Percentiles rank a stretch among this genome's conserved stretches.
Conservation (phyloP, 1,284 basidiomycete species). For the Sporisorium sorghi region DNA sequence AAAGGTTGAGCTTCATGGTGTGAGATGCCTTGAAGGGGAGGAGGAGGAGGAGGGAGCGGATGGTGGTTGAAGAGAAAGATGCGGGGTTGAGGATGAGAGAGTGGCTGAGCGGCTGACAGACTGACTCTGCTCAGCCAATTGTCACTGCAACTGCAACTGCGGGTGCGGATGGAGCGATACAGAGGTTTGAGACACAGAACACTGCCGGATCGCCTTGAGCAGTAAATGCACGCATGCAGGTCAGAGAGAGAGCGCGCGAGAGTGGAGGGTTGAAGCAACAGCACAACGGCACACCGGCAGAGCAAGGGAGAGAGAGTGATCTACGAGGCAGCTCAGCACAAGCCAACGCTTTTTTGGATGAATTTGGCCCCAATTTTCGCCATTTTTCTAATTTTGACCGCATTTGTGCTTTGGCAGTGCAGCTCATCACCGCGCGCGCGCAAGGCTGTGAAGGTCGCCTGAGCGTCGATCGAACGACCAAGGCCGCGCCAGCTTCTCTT, state of each 20-base stretch:
- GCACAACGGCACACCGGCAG: constrained; percentile 13
- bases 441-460: constrained; percentile 10
- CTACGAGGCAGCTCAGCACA: constrained; percentile 9
- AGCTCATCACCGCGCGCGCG: constrained; percentile 1
- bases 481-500: constrained; percentile 12
- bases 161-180: constrained; percentile 19
- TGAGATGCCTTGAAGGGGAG: constrained; percentile 9
- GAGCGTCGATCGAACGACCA: constrained; percentile 13
- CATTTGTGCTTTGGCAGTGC: constrained; percentile 15
- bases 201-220: not conserved
- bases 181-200: not conserved
- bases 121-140: constrained; percentile 21
- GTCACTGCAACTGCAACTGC: not conserved
- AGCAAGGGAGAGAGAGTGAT: not conserved
- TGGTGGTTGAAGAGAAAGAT: constrained; percentile 76
- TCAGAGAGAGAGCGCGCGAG: not conserved
- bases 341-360: constrained; percentile 5
- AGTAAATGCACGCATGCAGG: constrained; percentile 16
- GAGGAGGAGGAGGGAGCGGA: constrained; percentile 39
- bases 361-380: not conserved
- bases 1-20: constrained; percentile 66
- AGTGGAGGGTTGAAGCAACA: constrained; percentile 18
- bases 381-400: constrained; percentile 21
- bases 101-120: no score
- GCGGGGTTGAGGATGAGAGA: constrained; percentile 14